These are phyloP conservation scores for Nevesoporus exiguus DNA, from an alignment of 768 basidiomycete species.

Conservation along the genomic window DNA sequence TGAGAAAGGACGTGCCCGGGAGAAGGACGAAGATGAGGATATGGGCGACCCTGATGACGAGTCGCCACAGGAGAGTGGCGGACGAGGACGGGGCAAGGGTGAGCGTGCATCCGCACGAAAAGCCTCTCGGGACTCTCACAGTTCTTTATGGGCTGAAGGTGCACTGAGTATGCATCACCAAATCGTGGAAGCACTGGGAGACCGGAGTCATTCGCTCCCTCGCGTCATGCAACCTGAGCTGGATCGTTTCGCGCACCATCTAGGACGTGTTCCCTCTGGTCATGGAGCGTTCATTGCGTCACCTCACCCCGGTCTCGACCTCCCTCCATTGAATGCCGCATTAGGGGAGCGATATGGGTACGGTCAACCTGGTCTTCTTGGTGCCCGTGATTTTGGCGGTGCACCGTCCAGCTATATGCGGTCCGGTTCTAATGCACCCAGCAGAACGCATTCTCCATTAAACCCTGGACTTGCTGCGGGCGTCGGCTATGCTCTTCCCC, in stretches of 20 bases:
- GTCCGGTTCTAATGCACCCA: constrained; percentile 63
- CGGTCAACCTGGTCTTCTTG: constrained; percentile 32
- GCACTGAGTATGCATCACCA: constrained; percentile 34
- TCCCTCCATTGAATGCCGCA: constrained; percentile 55
- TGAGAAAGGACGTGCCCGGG: constrained; percentile 35
- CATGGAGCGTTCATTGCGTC: constrained; percentile 36
- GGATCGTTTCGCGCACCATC: constrained; percentile 34
- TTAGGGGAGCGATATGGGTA: constrained; percentile 38
- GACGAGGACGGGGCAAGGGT: constrained; percentile 36
- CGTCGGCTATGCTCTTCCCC: constrained; percentile 41
- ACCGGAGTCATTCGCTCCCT: constrained; percentile 33
- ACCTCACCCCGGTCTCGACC: constrained; percentile 51
- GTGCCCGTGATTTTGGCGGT: constrained; percentile 33
- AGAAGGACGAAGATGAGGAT: constrained; percentile 45
- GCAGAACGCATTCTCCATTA: constrained; percentile 69
- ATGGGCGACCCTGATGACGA: constrained; percentile 45
- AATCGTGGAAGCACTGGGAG: constrained; percentile 34
- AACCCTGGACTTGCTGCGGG: constrained; percentile 43
- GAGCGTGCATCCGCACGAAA: constrained; percentile 34
- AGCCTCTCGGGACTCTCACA: constrained; percentile 35
- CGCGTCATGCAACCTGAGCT: constrained; percentile 30
- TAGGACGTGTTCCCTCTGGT: constrained; percentile 34
- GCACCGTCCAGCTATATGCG: constrained; percentile 58
- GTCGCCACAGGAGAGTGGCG: constrained; percentile 31
- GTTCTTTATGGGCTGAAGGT: constrained; percentile 34